Evolutionary conservation across 306 rosid genomes (phyloP).

Genomic region (Cucumis hystrix): DNA sequence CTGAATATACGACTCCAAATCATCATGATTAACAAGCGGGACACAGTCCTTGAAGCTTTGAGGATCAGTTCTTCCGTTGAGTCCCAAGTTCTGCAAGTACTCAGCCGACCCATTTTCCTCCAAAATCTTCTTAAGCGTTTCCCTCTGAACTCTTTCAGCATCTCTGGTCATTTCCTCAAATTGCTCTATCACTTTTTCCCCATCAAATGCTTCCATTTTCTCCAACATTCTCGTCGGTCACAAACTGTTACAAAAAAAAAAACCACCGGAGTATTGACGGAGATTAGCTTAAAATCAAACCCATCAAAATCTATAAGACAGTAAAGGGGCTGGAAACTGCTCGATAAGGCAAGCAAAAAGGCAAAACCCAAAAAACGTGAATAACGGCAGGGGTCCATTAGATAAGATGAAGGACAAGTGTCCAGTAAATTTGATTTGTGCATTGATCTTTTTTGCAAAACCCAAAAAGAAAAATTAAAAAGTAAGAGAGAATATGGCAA

Average conservation of each 20-base stretch:
- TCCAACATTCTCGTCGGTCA: slow-evolving; percentile 44
- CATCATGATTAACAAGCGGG: slow-evolving; percentile 60
- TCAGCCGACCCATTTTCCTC: slow-evolving; percentile 66
- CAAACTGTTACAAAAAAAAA: background rate
- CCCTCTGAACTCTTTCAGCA: slow-evolving; percentile 63
- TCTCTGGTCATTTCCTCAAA: slow-evolving; percentile 65
- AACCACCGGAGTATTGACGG: background rate
- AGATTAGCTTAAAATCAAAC: background rate
- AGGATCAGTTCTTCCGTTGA: slow-evolving; percentile 68
- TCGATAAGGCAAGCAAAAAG: background rate
- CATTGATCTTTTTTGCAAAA: background rate
- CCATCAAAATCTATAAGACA: background rate
- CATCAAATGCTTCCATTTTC: slow-evolving; percentile 43
- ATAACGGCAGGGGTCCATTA: background rate
- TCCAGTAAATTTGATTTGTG: background rate
- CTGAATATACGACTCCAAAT: slow-evolving; percentile 52
- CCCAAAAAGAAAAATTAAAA: background rate
- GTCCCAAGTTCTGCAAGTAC: slow-evolving; percentile 51
- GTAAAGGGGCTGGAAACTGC: background rate
- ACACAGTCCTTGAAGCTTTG: slow-evolving; percentile 67
- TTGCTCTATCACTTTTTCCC: slow-evolving; percentile 52
- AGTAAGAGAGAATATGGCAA: background rate
- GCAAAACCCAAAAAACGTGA: background rate
- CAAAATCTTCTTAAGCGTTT: slow-evolving; percentile 52
- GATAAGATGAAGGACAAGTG: background rate